Base-by-base conservation (phyloP, 768 basidiomycete species). In the Trametes sanguinea region DNA sequence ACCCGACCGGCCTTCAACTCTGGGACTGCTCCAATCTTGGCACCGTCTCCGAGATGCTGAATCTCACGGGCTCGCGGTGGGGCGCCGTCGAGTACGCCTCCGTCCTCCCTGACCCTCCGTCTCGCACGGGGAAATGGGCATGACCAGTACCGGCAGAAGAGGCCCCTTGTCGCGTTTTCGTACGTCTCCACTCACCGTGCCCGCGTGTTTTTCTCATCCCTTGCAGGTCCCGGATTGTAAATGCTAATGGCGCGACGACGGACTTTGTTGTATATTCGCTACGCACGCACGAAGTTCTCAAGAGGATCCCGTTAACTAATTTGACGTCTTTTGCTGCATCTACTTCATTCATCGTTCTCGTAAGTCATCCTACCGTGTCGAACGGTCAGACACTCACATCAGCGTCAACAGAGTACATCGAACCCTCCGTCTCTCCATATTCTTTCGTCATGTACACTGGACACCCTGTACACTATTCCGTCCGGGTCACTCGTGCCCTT, bases 11-110 rank as follows among this genome's bases (percentile, higher is more conserved):
- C 5, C 67, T 89, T 43, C 83, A 87, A 68, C 76, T 87, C 17
- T 89, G 86, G 86, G 85, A 88, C 65, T 83, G 83, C 65, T 77
- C 81, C 11, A 77, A 82, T 61, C 71, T 88, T 8, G 81, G 74
- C 57, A 66, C 79, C 1, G 77, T 85, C 6, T 71, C 73, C 2
- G 87, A 89, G 65, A 63, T 87, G 3, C 70, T 89, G 60, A 84
- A 87, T 61, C 60, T 89, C 37, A 65, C 75, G 8, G 75, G 68
- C 57, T 43, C 72, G 32, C 67, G 70, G 10, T 79, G 74, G 78
- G 75, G 75, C 7, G 62, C 65, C 42, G 63, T 75, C 53, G 67
- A 72, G 43, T 76, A 76, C 61, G 82, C 80, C 40, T 76, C 72
- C 33, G 72, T 84, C 11, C 70, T 87, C 9, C 75, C 75, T 1